These are phyloP conservation scores for Tanacetum coccineum DNA, from an alignment of 129 eudicot species.

Conservation along the genomic window DNA sequence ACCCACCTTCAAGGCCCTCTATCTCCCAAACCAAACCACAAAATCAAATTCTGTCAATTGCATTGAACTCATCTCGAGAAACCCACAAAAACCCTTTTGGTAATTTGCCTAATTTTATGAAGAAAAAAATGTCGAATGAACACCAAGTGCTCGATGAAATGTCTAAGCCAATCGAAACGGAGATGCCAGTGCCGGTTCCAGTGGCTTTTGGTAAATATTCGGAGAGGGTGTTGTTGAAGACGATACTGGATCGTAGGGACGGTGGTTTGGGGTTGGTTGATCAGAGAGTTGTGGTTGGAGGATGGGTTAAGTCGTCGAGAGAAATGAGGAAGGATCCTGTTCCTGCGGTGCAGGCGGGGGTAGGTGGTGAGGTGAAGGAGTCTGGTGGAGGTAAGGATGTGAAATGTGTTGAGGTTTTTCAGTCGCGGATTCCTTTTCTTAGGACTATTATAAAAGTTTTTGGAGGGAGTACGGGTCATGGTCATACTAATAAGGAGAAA, in stretches of 20 bases:
- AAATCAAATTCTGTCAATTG: neutral
- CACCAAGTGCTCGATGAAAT: slow-evolving; percentile 34
- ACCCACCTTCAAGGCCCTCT: slow-evolving; percentile 11
- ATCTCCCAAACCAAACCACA: neutral
- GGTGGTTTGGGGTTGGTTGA: slow-evolving; percentile 62
- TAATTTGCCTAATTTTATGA: neutral
- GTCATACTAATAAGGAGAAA: slow-evolving; percentile 33
- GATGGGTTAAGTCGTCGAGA: slow-evolving; percentile 84
- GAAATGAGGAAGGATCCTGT: slow-evolving; percentile 51
- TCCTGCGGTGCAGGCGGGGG: slow-evolving; percentile 21
- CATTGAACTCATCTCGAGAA: slow-evolving; percentile 1
- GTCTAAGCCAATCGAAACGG: slow-evolving; percentile 16
- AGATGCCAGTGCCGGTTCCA: slow-evolving; percentile 13
- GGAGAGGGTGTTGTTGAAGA: slow-evolving; percentile 59
- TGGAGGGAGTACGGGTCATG: slow-evolving; percentile 43
- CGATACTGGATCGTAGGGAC: slow-evolving; percentile 47
- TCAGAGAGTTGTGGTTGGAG: slow-evolving; percentile 68
- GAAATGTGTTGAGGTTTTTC: slow-evolving; percentile 69
- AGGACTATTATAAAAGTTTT: slow-evolving; percentile 59
- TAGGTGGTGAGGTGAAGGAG: slow-evolving; percentile 11
- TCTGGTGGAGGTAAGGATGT: slow-evolving; percentile 44
- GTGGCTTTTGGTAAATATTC: slow-evolving; percentile 44
- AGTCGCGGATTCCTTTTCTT: slow-evolving; percentile 60
- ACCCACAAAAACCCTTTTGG: slow-evolving; percentile 9
- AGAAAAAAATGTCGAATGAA: slow-evolving; percentile 42